These are phyloP conservation scores for Heliamphora exappendiculata DNA, from an alignment of 148 eudicot genomes.

Conservation along the genomic window DNA sequence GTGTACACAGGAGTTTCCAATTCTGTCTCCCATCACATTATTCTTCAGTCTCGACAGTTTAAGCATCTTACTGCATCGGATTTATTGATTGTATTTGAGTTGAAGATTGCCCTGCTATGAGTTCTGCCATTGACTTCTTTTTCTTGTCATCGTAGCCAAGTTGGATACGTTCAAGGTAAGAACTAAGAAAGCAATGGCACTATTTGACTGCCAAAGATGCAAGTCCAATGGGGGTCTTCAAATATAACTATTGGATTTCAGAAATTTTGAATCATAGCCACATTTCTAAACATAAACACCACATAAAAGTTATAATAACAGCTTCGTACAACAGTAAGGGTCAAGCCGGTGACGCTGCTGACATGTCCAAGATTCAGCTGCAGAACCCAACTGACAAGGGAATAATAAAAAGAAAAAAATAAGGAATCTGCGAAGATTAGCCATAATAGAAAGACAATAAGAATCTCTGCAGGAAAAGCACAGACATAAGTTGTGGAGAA, in stretches of 20 bases:
- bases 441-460: not conserved
- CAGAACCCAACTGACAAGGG: not conserved
- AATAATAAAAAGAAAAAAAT: not conserved
- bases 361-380: not conserved
- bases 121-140: too few species aligned
- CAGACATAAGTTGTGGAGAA: not conserved
- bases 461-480: not conserved
- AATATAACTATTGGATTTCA: not conserved
- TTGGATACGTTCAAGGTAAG: too few species aligned
- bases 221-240: not conserved
- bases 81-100: too few species aligned
- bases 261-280: not conserved
- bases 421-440: not conserved
- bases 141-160: not conserved
- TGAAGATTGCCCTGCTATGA: not conserved
- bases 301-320: not conserved
- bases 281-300: not conserved
- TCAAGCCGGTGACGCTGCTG: not conserved
- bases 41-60: too few species aligned
- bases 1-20: too few species aligned
- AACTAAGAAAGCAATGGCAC: not conserved
- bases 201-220: not conserved
- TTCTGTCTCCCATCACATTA: too few species aligned
- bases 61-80: too few species aligned
- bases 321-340: not conserved